phyloP scores from a whole-genome alignment of 441 rosid genomes.

The Corymbia citriodora region DNA sequence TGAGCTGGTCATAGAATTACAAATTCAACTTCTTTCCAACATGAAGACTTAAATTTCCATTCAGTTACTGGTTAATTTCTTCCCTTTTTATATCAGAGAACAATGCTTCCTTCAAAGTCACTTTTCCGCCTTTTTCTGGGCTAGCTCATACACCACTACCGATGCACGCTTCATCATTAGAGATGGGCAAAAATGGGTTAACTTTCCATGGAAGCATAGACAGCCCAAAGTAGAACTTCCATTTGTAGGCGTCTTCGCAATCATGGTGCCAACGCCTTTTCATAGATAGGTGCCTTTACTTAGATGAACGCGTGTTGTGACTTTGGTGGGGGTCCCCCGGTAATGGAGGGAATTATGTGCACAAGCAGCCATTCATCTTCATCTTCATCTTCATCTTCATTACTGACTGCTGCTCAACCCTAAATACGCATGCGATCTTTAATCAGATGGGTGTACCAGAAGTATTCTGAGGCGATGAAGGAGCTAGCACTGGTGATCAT shows the following conservation, averaged over 20 bases:
- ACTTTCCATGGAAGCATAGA: background rate
- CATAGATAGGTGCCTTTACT: background rate
- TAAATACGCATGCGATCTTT: background rate
- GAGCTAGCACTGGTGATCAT: conserved; percentile 38
- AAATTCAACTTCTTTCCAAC: background rate
- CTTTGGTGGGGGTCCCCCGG: background rate
- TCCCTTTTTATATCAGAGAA: background rate
- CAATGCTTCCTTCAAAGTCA: background rate
- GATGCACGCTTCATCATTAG: background rate
- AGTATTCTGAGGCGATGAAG: conserved; percentile 61
- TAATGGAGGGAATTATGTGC: background rate
- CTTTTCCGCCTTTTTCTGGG: background rate
- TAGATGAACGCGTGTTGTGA: background rate
- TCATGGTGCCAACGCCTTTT: background rate
- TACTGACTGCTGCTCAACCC: background rate
- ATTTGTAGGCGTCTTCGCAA: background rate
- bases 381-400: background rate
- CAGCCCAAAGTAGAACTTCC: background rate
- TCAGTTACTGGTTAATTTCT: background rate
- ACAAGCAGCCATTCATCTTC: background rate
- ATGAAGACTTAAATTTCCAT: background rate
- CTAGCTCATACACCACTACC: background rate
- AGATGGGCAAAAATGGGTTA: background rate
- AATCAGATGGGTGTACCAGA: conserved; percentile 47
- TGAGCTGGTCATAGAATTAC: background rate